phyloP scores from a whole-genome alignment of 2,329 filamentous ascomycete species.

The Amesomyces nigricolor region DNA sequence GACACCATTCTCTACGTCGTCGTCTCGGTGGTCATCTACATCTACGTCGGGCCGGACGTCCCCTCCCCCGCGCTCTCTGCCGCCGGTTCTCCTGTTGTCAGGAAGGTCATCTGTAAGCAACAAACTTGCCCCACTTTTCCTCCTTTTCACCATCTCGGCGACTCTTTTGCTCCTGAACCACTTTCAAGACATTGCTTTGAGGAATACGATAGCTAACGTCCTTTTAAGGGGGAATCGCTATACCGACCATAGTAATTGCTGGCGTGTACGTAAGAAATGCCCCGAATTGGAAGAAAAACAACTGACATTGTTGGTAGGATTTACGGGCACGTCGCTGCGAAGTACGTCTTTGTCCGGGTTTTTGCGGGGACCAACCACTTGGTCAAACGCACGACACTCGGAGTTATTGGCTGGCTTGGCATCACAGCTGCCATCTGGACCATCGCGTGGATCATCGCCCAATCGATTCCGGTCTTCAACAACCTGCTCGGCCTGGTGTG shows the following conservation, averaged over 20 bases:
- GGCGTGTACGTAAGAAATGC: slow-evolving; percentile 41
- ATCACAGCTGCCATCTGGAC: slow-evolving; percentile 53
- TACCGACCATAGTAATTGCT: slow-evolving; percentile 65
- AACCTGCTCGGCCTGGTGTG: slow-evolving; percentile 58
- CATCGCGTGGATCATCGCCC: slow-evolving; percentile 61
- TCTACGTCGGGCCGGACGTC: slow-evolving; percentile 56
- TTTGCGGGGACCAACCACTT: slow-evolving; percentile 56
- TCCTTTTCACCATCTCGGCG: no score
- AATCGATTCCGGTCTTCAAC: slow-evolving; percentile 65
- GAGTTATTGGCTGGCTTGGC: slow-evolving; percentile 52
- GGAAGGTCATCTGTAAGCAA: slow-evolving; percentile 53
- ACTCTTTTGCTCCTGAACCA: no score
- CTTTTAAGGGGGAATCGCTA: slow-evolving; percentile 47
- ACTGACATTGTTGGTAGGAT: slow-evolving; percentile 34
- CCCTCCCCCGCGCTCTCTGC: slow-evolving; percentile 61
- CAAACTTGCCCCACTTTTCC: no score
- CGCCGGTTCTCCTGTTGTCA: slow-evolving; percentile 45
- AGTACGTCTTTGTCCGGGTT: slow-evolving; percentile 59
- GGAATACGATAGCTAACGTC: no score
- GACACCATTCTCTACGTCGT: slow-evolving; percentile 59
- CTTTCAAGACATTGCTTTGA: no score
- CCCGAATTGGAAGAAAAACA: no score
- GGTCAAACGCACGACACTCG: slow-evolving; percentile 44
- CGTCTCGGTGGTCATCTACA: slow-evolving; percentile 61
- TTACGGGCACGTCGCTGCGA: slow-evolving; percentile 60